Base-by-base conservation (phyloP, 2,329 filamentous ascomycete species). In the Colletotrichum simmondsii region DNA sequence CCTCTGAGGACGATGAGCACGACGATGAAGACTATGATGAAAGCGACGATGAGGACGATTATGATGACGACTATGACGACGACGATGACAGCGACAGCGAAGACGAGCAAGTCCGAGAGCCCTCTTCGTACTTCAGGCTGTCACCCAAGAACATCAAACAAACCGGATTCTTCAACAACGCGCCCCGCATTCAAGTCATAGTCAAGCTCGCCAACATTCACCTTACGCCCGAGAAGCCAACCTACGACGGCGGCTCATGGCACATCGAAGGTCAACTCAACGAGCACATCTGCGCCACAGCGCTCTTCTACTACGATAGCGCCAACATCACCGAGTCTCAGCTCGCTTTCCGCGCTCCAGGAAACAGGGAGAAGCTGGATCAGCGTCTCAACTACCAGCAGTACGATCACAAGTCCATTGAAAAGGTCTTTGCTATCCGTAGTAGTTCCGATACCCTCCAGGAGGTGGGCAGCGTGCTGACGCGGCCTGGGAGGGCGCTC, bases 161-260 rank as follows among this genome's bases (percentile, higher is more conserved):
- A 42, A 67, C 73, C 2, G 76, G 76, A 2, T 85, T 82, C 74
- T 80, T 81, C 60, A 46, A 77, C 5, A 76, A 75, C 35, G 71
- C 74, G 1, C 68, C 77, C 7, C 80, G 80, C 3, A 80, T 93
- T 0, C 92, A 93, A 72, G 83, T 93, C 53, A 90, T 93, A 66
- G 86, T 92, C 65, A 92, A 92, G 78, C 80, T 93, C 12, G 86
- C 89, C 16, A 90, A 88, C 59, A 89, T 93, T 57, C 85, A 91
- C 30, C 83, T 93, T 0, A 89, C 86, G 0, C 91, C 91, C 0
- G 87, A 89, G 22, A 86, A 89, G 2, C 88, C 91, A 0, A 76
- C 77, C 0, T 92, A 90, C 74, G 79, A 81, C 0, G 87, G 87
- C 19, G 89, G 89, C 0, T 81, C 80, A 1, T 91, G 89, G 86